Conservation (phyloP, 768 basidiomycete genomes). For the Coprinopsis strossmayeri region DNA sequence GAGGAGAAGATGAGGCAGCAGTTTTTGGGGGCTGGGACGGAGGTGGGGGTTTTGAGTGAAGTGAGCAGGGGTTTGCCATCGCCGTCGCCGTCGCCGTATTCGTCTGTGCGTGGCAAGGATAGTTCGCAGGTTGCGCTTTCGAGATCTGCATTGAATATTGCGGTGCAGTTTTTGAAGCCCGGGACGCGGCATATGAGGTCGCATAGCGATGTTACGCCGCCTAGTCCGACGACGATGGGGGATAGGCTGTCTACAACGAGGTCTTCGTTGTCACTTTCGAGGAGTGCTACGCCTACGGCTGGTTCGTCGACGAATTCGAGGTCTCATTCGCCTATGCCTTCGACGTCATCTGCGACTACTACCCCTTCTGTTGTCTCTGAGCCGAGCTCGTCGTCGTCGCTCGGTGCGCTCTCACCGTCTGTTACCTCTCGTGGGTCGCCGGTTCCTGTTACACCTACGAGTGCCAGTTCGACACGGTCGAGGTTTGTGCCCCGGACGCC, state of each 20-base stretch:
- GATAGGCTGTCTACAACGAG: conserved; percentile 13
- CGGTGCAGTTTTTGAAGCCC: conserved; percentile 38
- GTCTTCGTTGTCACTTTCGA: conserved; percentile 28
- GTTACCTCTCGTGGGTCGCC: too few species aligned
- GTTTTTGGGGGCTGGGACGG: not conserved
- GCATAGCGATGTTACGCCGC: conserved; percentile 27
- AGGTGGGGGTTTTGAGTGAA: not conserved
- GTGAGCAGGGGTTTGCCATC: not conserved
- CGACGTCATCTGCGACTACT: conserved; percentile 4
- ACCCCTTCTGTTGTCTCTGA: too few species aligned
- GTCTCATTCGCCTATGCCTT: conserved; percentile 9
- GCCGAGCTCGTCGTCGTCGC: too few species aligned
- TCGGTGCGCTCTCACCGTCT: too few species aligned
- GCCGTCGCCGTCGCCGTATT: not conserved
- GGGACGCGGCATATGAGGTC: conserved; percentile 31
- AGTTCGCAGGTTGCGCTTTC: conserved; percentile 8
- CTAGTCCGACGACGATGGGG: conserved; percentile 1
- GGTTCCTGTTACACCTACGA: conserved; percentile 6
- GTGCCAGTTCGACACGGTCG: conserved; percentile 9
- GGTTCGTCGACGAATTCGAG: conserved; percentile 4
- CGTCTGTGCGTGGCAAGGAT: not conserved
- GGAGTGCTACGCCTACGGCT: conserved; percentile 21
- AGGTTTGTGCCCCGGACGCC: conserved; percentile 12
- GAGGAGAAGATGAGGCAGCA: conserved; percentile 11
- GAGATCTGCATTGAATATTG: conserved; percentile 35